Evolutionary conservation across 2,329 filamentous ascomycete genomes (phyloP).

Genomic region (Alternaria incomplexa): DNA sequence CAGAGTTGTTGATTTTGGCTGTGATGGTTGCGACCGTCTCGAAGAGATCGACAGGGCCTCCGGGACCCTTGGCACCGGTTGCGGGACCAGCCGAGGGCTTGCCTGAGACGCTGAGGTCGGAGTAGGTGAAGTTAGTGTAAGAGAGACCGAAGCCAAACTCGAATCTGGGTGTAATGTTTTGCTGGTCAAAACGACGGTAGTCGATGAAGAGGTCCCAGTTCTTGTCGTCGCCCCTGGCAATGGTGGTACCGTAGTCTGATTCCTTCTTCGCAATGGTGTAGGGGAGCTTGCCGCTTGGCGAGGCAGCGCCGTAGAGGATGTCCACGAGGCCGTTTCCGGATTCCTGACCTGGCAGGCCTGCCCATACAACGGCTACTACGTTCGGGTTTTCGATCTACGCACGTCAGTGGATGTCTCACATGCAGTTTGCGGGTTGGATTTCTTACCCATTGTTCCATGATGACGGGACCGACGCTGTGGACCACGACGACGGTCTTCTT

Average conservation of each 20-base stretch:
- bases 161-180: conserved; percentile 50
- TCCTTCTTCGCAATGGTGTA: conserved; percentile 51
- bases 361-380: conserved; percentile 49
- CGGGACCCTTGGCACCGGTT: conserved; percentile 29
- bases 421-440: not conserved
- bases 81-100: conserved; percentile 32
- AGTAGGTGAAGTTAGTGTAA: conserved; percentile 53
- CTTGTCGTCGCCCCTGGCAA: conserved; percentile 27
- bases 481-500: conserved; percentile 50
- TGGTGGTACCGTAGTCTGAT: conserved; percentile 39
- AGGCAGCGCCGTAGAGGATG: conserved; percentile 53
- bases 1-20: conserved; percentile 45
- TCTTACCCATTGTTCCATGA: conserved; percentile 40
- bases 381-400: conserved; percentile 41
- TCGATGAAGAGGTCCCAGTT: conserved; percentile 55
- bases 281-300: conserved; percentile 63
- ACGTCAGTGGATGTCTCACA: not conserved
- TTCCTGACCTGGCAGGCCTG: conserved; percentile 48
- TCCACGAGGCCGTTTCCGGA: conserved; percentile 55
- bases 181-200: conserved; percentile 53
- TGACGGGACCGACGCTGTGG: conserved; percentile 46
- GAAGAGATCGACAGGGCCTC: conserved; percentile 42
- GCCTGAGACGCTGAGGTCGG: conserved; percentile 34
- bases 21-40: conserved; percentile 45
- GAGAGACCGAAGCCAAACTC: conserved; percentile 55